Evolutionary conservation across 1,284 basidiomycete genomes (phyloP), one percentile per base, ranked within the genome.

Genomic region (Ceratobasidium papillatum): DNA sequence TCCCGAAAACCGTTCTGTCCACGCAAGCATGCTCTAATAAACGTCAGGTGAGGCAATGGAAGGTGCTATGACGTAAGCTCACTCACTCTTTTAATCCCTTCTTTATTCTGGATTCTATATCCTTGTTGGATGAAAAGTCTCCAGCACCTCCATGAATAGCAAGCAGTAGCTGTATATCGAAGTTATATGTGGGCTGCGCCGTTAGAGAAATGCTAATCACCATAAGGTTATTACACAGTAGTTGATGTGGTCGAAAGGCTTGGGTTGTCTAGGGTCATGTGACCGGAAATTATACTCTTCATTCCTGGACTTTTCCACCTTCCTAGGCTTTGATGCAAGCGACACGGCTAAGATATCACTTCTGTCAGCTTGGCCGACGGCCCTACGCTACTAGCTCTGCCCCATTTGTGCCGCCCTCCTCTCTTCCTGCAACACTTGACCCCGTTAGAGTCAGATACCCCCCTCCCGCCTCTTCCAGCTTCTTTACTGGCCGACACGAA

Each of bases 401-500:
- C 12, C 54, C 25, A 36, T 72, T 72, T 61, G 69, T 72, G 27
- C 69, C 69, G 19, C 58, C 69, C 8, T 19, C 56, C 19, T 72
- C 69, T 51, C 54, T 72, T 11, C 68, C 68, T 12, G 41, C 69
- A 4, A 22, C 12, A 7, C 30, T 61, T n/a, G 69, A 61, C 11
- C 25, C n/a, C 32, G 25, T 38, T 34, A 72, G 27, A 19, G 47
- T 43, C n/a, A 61, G 43, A 72, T 72, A 61, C 32, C 58, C 69
- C 25, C 56, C 69, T 22, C 85, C 85, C 0, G 74, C 78, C 1
- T 92, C 94, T 0, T 87, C 93, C 19, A 89, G 89, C 64, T 96
- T 95, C 84, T 98, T 94, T 84, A 95, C 95, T n/a, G 92, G 90
- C n/a, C 89, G 91, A 58, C 85, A 93, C 0, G 84, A 85, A 41